Conservation (phyloP, 2,329 filamentous ascomycete genomes). For the Pyrenochaeta sp. region DNA sequence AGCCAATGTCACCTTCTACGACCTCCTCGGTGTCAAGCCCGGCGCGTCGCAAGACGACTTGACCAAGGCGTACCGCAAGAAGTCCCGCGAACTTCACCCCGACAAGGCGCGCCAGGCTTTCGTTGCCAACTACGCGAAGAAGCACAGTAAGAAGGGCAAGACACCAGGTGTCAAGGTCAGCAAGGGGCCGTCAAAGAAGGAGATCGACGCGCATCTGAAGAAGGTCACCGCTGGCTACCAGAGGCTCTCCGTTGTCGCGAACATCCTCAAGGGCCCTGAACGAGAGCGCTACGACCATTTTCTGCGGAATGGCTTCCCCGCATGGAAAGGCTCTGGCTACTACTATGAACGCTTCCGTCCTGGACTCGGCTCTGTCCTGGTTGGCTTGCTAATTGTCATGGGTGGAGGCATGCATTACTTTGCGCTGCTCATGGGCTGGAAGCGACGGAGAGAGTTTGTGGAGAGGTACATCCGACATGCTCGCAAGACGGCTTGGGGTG, state of each 20-base stretch:
- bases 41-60: constrained; percentile 85
- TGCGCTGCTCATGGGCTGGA: constrained; percentile 85
- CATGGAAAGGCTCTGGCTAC: constrained; percentile 97
- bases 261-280: constrained; percentile 81
- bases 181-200: constrained; percentile 75
- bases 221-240: constrained; percentile 83
- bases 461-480: constrained; percentile 92
- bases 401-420: constrained; percentile 90
- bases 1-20: constrained; percentile 85
- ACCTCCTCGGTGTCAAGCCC: constrained; percentile 81
- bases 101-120: constrained; percentile 94
- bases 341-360: constrained; percentile 96
- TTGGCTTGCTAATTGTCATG: constrained; percentile 81
- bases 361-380: constrained; percentile 82
- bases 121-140: constrained; percentile 68
- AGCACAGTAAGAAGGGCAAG: constrained; percentile 62
- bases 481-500: constrained; percentile 87
- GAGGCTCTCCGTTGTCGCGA: constrained; percentile 82
- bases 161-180: constrained; percentile 68
- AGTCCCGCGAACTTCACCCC: constrained; percentile 82
- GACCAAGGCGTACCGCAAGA: constrained; percentile 92
- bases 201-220: constrained; percentile 82
- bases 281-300: constrained; percentile 96
- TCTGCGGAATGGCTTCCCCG: constrained; percentile 88
- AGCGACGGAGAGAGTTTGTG: constrained; percentile 89